Base-by-base conservation (phyloP, 129 eudicot species). In the Calendula officinalis region DNA sequence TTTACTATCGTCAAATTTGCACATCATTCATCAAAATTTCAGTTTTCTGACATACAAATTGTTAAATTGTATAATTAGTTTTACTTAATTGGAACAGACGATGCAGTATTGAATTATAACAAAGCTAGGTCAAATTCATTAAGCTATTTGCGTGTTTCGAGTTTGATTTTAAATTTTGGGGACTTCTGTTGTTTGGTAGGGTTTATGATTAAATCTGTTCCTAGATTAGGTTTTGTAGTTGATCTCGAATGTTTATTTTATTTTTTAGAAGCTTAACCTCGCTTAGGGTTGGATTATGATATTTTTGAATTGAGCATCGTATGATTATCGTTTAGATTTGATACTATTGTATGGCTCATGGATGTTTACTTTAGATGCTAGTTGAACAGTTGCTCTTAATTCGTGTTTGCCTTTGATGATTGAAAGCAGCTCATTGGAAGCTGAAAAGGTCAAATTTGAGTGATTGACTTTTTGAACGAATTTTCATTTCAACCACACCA, bases 211-310 rank as follows among this genome's bases (percentile, higher is more conserved):
- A 4, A 5, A 8, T 54, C 9, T 63, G 7, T 9, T 43, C 38
- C 0, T 30, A 9, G 45, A 41, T 71, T 47, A 12, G 8, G 22
- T 8, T 44, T 6, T 41, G 45, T 10, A 3, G 45, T 5, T 22
- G 30, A 41, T 41, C 10, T 8, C 45, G 7, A 6, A 41, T 41
- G 3, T 2, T 0, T 41, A 6, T 41, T 22, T 51, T 51, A 6
- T 16, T 51, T 51, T 7, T 0, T 50, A 10, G 39, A 15, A 17
- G 59, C 39, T n/a, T 36, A 34, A 51, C 10, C 30, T 48, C 38
- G 55, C 17, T 37, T 51, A 53, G 55, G 62, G 63, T 62, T 62
- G 34, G 76, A 55, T 34, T 51, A 30, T 48, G 69, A 64, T 36
- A 64, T 36, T 8, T 13, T 68, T 54, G 3, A 6, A 8, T 14